Evolutionary conservation across 2,329 filamentous ascomycete genomes (phyloP), one percentile per base, ranked within the genome.

Genomic region (Chaetomiaceae sp.): DNA sequence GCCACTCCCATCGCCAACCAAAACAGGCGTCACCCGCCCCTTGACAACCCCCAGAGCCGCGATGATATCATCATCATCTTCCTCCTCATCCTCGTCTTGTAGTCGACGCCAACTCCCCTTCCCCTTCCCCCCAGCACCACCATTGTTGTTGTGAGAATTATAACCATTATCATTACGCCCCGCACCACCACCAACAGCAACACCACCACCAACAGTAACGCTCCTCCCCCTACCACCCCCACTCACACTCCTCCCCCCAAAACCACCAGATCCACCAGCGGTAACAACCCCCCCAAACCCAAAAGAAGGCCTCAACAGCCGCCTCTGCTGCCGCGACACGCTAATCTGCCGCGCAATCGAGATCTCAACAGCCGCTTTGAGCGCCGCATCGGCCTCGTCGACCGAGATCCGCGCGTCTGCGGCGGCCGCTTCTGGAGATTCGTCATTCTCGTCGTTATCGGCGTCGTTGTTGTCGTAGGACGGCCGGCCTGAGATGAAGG

Each of bases 341-440:
- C 79, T 84, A 57, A 87, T 85, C 63, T 86, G 82, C 1, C 84
- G 73, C 0, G 83, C 83, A 58, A 87, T 86, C 2, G 82, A 85
- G 40, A 84, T 73, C 64, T 85, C 78, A 4, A 83, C 81, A 2
- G 82, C 79, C 38, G 74, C 74, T 55, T 76, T 74, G 13, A 78
- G 65, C 6, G 69, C 71, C 19, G 65, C 63, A 56, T 74, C 70
- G 1, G 66, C 46, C 25, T 74, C 70, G 30, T 75, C 72, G 6
- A 65, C 58, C 0, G 67, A 65, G 4, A 63, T 23, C 38, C 51
- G 46, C 4, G 44, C 58, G 4, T n/a, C n/a, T n/a, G n/a, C n/a
- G n/a, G n/a, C n/a, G n/a, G n/a, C n/a, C n/a, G n/a, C n/a, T n/a
- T n/a, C n/a, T n/a, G n/a, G n/a, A n/a, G n/a, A n/a, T n/a, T n/a